Evolutionary conservation across 106 monocot species (phyloP), one percentile per base, ranked within the genome.

Genomic region (Phalaenopsis equestris): DNA sequence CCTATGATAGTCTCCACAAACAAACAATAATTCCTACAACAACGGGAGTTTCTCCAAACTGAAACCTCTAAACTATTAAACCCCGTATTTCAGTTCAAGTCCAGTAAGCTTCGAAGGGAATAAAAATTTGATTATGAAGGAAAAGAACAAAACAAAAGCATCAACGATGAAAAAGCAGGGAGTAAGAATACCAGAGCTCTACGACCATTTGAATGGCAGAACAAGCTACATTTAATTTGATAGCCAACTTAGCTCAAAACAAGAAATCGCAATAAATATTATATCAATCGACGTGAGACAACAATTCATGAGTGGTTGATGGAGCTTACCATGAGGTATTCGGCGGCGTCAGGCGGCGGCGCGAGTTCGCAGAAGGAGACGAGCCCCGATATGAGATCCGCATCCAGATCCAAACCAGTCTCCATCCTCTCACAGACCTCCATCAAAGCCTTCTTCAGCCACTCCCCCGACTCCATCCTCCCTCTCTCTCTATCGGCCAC

Each of bases 321-420:
- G 3, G 24, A 49, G 30, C 76, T 10, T 83, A 99, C 99, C 21
- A 42, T 79, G 56, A 99, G 87, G 82, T 99, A 99, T 74, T 95
- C 93, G 75, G 91, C 87, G 58, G 99, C 95, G 75, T 99, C 95
- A 2, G 74, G 80, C 19, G 99, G 99, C 38, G 95, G 88, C 12
- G 99, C 95, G 81, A 94, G 94, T 79, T 99, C 99, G 81, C 99
- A 99, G 90, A 93, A 99, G 87, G 99, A 93, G 84, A 93, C 99
- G 81, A 99, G 91, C 17, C 99, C 95, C 58, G 85, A 84, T 80
- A 99, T 91, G 87, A 99, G 88, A 75, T 95, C 99, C 8, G 82
- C 76, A 67, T 95, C 99, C 68, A 99, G 76, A 41, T 87, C 80
- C 76, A 95, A 72, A 1, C 88, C 86, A 47, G 76, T 80, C 56